Conservation (phyloP, 345 rosid genomes). For the Cardiospermum halicacabum region DNA sequence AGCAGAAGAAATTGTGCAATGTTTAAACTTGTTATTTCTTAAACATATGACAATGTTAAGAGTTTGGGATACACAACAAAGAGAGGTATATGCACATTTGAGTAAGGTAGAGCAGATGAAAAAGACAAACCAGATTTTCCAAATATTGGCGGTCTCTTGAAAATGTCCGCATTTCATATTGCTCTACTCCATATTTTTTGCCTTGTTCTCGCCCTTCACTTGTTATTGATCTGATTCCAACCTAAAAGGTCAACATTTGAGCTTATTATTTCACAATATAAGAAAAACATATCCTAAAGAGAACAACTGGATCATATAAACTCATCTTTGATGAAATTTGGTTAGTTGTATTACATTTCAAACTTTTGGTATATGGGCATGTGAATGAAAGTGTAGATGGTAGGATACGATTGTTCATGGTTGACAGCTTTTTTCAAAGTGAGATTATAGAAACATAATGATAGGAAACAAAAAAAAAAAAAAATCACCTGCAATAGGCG, state of each 20-base stretch:
- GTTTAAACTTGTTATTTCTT: not conserved
- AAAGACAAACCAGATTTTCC: constrained; percentile 79
- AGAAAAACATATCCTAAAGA: constrained; percentile 1
- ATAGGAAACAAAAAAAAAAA: constrained; percentile 2
- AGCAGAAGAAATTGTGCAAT: not conserved
- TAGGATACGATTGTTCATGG: not conserved
- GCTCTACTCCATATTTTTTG: constrained; percentile 90
- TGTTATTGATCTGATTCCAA: constrained; percentile 88
- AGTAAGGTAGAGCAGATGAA: not conserved
- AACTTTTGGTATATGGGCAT: not conserved
- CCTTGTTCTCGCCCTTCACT: constrained; percentile 91
- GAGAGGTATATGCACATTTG: not conserved
- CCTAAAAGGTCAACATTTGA: constrained; percentile 39
- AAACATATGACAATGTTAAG: not conserved
- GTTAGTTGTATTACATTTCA: not conserved
- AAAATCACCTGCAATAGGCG: constrained; percentile 76
- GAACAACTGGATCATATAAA: not conserved
- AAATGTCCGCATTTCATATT: constrained; percentile 90
- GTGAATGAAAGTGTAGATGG: not conserved
- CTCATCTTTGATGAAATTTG: not conserved
- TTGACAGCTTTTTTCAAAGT: not conserved
- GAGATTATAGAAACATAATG: not conserved
- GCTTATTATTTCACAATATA: not conserved
- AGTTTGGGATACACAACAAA: not conserved
- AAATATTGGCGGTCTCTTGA: constrained; percentile 61